Evolutionary conservation across 2,329 filamentous ascomycete genomes (phyloP).

Genomic region (Bipolaris victoriae): DNA sequence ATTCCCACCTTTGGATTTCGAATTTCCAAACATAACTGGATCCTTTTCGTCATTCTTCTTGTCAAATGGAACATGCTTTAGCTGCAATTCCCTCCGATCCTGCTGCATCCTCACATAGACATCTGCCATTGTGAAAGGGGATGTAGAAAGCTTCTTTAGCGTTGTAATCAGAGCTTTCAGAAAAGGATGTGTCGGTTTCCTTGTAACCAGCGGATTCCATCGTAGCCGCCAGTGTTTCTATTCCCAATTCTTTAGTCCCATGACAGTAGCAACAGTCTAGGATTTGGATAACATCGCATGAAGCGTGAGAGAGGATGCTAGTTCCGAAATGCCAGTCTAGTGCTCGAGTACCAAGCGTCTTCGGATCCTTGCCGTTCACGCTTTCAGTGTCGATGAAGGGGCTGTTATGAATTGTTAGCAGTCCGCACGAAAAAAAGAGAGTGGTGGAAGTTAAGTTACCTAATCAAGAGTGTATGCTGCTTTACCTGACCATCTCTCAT

Average conservation of each 20-base stretch:
- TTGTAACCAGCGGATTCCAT: neutral
- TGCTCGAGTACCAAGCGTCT: too few relatives aligned
- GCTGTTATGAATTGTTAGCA: neutral
- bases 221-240: neutral
- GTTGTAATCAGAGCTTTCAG: neutral
- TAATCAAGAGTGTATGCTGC: neutral
- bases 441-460: neutral
- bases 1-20: too few relatives aligned
- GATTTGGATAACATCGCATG: neutral
- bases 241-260: neutral
- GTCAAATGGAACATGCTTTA: neutral
- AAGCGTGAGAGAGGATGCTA: neutral
- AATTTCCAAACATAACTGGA: neutral
- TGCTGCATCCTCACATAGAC: neutral
- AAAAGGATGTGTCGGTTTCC: neutral
- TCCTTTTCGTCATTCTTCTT: neutral
- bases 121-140: neutral
- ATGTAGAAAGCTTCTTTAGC: neutral
- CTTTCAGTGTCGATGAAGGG: neutral
- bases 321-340: neutral
- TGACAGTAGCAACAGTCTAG: neutral
- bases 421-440: neutral
- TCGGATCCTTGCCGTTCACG: neutral
- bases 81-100: neutral
- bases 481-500: too few relatives aligned